Base-by-base conservation (phyloP, 1,284 basidiomycete species). In the Agroathelia rolfsii region DNA sequence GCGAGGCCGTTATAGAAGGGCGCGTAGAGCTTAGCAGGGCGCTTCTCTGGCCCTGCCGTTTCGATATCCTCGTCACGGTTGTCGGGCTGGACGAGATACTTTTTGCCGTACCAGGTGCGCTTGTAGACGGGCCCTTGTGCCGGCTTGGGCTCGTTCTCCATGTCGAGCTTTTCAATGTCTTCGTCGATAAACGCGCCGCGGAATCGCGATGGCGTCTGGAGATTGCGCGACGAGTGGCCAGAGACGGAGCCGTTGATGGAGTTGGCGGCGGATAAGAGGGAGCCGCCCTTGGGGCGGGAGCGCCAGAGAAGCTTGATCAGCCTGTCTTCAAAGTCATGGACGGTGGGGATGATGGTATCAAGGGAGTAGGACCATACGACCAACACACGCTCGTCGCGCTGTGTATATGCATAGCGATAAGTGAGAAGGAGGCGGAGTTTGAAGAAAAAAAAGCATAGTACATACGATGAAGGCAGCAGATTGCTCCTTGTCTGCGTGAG, bases 401-500 rank as follows among this genome's bases (percentile, higher is more conserved):
- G 43, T 14, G 32, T 15, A 29, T 23, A 10, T 9, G 28, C 20
- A 20, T 26, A 11, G 3, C 9, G 12, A n/a, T 34, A 14, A 9
- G 30, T 30, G 5, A 28, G 34, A 6, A 42, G 36, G 5, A 11
- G 22, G 6, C 5, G 28, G 28, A 32, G 15, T 28, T 13, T 7
- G 6, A 19, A 17, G 26, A 14, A 25, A 21, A 6, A 20, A 24
- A 5, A 19, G 11, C 24, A 33, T n/a, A n/a, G n/a, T 6, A 69
- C 75, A 49, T 49, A 79, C 77, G 45, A 89, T 71, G 49, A 90
- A 90, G 8, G 84, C 83, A 11, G 80, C 86, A 43, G 76, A 78
- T 49, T 89, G 85, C 41, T 87, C 82, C 58, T 84, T 85, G 48
- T 87, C 74, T 4, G 83, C 86, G 24, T 69, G 64, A 4, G 77